Percentiles rank a stretch among this genome's conserved stretches.
Evolutionary conservation across 2,329 filamentous ascomycete genomes (phyloP).

Genomic region (Chrysoporthe deuterocubensis): DNA sequence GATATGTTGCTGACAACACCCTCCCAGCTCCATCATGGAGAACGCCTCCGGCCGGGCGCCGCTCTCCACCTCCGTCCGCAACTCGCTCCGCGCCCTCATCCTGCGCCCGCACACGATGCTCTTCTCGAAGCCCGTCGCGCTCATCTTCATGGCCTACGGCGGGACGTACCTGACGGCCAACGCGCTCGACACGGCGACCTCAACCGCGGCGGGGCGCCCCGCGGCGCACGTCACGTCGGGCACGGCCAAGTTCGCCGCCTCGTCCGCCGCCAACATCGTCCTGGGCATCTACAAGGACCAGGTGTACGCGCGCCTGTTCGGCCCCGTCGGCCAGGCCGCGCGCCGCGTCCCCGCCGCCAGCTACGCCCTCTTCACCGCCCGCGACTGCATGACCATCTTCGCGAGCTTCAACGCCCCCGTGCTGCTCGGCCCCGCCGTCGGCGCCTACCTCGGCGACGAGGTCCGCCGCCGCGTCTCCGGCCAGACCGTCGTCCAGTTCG

Average conservation of each 20-base stretch:
- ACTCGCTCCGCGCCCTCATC: conserved; percentile 61
- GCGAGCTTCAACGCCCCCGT: conserved; percentile 90
- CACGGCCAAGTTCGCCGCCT: conserved; percentile 78
- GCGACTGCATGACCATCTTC: conserved; percentile 89
- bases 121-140: conserved; percentile 67
- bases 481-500: conserved; percentile 74
- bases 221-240: conserved; percentile 72
- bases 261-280: conserved; percentile 79
- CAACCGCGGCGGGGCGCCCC: conserved; percentile 62
- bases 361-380: conserved; percentile 77
- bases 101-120: conserved; percentile 64
- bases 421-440: conserved; percentile 72
- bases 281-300: conserved; percentile 90
- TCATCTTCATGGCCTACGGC: conserved; percentile 78
- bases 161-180: conserved; percentile 92
- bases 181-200: conserved; percentile 76
- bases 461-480: conserved; percentile 55
- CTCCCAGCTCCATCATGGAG: conserved; percentile 72
- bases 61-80: conserved; percentile 61
- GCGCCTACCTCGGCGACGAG: conserved; percentile 56
- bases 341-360: conserved; percentile 69
- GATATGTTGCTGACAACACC: background rate
- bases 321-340: conserved; percentile 55
- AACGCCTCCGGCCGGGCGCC: conserved; percentile 73
- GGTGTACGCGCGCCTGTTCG: conserved; percentile 82